These are phyloP conservation scores for Vitis hybrid DNA, from an alignment of 177 flowering plant species.

Conservation along the genomic window DNA sequence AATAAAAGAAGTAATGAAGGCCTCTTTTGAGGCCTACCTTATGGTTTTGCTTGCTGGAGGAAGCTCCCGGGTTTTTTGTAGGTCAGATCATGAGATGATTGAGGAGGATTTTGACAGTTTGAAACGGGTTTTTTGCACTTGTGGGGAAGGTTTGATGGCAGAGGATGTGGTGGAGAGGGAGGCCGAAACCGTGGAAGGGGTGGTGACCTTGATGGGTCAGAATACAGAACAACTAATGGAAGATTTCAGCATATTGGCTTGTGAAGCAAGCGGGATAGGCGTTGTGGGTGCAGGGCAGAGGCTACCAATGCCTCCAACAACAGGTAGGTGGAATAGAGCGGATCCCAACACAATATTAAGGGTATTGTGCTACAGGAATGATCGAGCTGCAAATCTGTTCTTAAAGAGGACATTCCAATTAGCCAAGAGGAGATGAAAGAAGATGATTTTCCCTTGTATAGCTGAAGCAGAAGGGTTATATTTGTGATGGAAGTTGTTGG, in stretches of 20 bases:
- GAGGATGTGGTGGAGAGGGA: constrained; percentile 55
- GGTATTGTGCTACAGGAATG: constrained; percentile 77
- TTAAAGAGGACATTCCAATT: constrained; percentile 81
- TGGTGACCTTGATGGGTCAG: constrained; percentile 52
- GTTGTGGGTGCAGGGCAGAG: constrained; percentile 46
- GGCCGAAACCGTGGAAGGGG: constrained; percentile 54
- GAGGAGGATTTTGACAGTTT: constrained; percentile 76
- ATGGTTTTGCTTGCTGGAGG: constrained; percentile 95
- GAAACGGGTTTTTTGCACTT: constrained; percentile 55
- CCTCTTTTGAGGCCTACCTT: constrained; percentile 77
- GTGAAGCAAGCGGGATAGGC: constrained; percentile 67
- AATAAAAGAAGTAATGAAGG: constrained; percentile 77
- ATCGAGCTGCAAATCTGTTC: constrained; percentile 60
- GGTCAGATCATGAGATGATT: constrained; percentile 64
- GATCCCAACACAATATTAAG: constrained; percentile 92
- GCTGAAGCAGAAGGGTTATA: background rate
- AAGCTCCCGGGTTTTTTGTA: constrained; percentile 39
- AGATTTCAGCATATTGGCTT: constrained; percentile 72
- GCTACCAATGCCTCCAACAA: constrained; percentile 89
- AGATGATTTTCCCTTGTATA: background rate
- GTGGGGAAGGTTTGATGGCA: constrained; percentile 61
- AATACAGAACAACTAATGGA: constrained; percentile 72
- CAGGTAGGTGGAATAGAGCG: constrained; percentile 79
- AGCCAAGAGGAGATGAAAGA: constrained; percentile 57
- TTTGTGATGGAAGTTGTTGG: background rate